Conservation (phyloP, 192 early-diverging fungal species). For the Backusella sp. region DNA sequence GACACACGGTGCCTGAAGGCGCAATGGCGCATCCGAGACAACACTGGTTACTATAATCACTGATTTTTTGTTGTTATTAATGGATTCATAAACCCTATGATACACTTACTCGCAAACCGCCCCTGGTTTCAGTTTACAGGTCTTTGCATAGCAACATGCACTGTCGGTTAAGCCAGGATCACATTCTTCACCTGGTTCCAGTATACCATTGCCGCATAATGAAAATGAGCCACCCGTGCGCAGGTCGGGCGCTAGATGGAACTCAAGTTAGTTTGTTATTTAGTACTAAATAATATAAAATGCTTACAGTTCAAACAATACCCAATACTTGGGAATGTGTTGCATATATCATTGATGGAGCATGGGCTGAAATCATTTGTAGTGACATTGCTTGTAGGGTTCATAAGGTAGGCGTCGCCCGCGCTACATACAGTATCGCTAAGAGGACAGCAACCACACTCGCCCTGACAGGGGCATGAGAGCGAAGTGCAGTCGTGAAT, state of each 20-base stretch:
- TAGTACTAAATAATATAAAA: not conserved
- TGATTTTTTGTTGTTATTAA: slow-evolving; percentile 19
- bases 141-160: slow-evolving; percentile 79
- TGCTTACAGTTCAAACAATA: slow-evolving; percentile 39
- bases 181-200: slow-evolving; percentile 88
- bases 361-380: slow-evolving; percentile 70
- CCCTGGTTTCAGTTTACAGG: slow-evolving; percentile 75
- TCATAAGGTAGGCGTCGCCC: slow-evolving; percentile 67
- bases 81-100: not conserved
- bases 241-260: slow-evolving; percentile 39
- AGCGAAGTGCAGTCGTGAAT: slow-evolving; percentile 82
- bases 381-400: slow-evolving; percentile 65
- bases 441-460: slow-evolving; percentile 65
- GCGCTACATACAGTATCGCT: slow-evolving; percentile 68
- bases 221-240: slow-evolving; percentile 45
- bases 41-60: slow-evolving; percentile 82
- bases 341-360: slow-evolving; percentile 58
- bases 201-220: slow-evolving; percentile 94
- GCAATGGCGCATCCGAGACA: slow-evolving; percentile 70
- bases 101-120: slow-evolving; percentile 64
- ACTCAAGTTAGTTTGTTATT: not conserved
- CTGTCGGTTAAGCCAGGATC: slow-evolving; percentile 77
- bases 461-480: slow-evolving; percentile 56
- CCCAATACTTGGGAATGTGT: slow-evolving; percentile 33
- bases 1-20: slow-evolving; percentile 65